Evolutionary conservation across 805 yeast genomes (phyloP), one percentile per base, ranked within the genome.

Genomic region (Wickerhamiella spandovensis): DNA sequence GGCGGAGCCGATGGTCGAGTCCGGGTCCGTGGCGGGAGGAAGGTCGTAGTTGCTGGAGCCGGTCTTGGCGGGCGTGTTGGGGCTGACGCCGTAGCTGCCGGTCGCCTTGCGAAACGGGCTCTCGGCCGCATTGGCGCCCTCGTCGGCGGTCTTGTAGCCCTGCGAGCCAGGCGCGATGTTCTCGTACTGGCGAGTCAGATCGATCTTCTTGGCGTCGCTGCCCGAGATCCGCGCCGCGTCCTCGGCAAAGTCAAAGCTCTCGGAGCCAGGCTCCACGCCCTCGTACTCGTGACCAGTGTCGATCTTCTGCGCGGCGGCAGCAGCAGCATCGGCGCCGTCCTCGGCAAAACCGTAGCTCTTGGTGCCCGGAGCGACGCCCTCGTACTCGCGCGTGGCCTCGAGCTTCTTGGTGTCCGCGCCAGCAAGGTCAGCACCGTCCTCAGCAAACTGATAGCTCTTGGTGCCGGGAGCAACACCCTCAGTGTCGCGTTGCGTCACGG

Each of bases 1-100:
- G 6, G 44, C 44, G 12, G 49, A 22, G 23, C 49, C 49, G 15
- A 47, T 35, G n/a, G 49, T 47, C 25, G 49, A 38, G 23, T 47
- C 46, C 20, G 49, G 38, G 18, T 59, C 62, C 1, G 46, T 49
- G 22, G 53, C 51, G 5, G 49, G 44, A 48, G 62, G 65, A 50
- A 62, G 62, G 44, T 51, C 48, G 45, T 54, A 53, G 43, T 3
- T 2, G 15, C 13, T 20, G 15, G 32, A 8, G 4, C 32, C 32
- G 3, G 32, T 9, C 39, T 35, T 35, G 7, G 39, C 39, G 10
- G 39, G 39, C 10, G 39, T 35, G 20, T 35, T 35, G 20, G 39
- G 39, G 10, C 20, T 7, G 9, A 35, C 10, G 7, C 39, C 39
- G 13, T 10, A 35, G 39, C 39, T 35, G 20, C 20, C 39, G 4